Evolutionary conservation across 495 filamentous ascomycete genomes (phyloP).

Genomic region (Penicillium waksmanii): DNA sequence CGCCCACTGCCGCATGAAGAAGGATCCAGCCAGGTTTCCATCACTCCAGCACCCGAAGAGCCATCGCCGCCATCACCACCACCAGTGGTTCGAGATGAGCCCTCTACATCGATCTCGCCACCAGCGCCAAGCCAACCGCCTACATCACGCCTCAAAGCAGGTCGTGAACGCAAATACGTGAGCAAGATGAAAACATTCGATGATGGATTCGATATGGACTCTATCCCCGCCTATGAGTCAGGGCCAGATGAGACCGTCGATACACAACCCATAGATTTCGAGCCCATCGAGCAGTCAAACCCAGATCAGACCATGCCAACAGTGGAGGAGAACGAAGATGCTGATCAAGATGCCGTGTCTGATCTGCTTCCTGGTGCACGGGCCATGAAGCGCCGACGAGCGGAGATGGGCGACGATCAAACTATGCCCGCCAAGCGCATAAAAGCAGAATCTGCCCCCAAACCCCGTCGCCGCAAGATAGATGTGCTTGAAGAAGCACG

Average conservation of each 20-base stretch:
- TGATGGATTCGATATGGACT: constrained; percentile 56
- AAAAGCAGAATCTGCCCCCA: constrained; percentile 30
- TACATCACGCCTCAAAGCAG: constrained; percentile 26
- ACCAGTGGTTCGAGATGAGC: not conserved
- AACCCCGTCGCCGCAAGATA: constrained; percentile 58
- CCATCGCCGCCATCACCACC: not conserved
- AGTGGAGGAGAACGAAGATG: constrained; percentile 45
- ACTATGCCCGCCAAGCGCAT: constrained; percentile 10
- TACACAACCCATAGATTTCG: constrained; percentile 33
- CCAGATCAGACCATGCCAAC: constrained; percentile 12
- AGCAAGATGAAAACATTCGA: constrained; percentile 79
- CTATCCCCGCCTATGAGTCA: constrained; percentile 40
- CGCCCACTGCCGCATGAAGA: constrained; percentile 57
- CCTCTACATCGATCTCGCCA: constrained; percentile 6
- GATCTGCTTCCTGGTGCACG: constrained; percentile 70
- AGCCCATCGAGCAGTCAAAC: constrained; percentile 21
- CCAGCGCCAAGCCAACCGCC: constrained; percentile 17
- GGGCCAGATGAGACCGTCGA: constrained; percentile 22
- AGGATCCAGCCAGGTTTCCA: constrained; percentile 21
- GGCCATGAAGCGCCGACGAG: constrained; percentile 68
- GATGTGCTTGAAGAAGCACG: constrained; percentile 73
- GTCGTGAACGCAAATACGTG: constrained; percentile 43
- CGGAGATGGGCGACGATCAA: constrained; percentile 29
- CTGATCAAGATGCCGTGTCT: constrained; percentile 59
- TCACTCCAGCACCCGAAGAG: constrained; percentile 5